phyloP scores from a whole-genome alignment of 176 grass and related monocot species.

The Metroxylon sagu region DNA sequence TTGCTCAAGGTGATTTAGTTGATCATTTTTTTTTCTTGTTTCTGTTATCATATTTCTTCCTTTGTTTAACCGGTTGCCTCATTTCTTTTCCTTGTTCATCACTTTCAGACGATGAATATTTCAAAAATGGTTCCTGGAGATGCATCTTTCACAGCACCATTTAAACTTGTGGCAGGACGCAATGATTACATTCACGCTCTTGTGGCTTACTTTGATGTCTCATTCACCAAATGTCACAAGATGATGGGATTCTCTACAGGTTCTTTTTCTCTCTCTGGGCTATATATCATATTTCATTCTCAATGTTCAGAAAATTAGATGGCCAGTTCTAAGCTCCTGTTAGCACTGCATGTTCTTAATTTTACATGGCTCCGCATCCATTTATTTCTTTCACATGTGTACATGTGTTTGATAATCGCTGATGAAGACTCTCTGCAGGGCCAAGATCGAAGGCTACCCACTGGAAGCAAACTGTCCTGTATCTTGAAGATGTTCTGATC shows the following conservation, averaged over 20 bases:
- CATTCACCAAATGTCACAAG: slow-evolving; percentile 94
- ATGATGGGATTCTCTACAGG: slow-evolving; percentile 89
- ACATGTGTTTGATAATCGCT: background rate
- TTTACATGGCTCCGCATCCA: background rate
- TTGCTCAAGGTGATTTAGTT: slow-evolving; percentile 50
- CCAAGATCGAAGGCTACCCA: slow-evolving; percentile 86
- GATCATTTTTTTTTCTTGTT: background rate
- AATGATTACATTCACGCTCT: slow-evolving; percentile 93
- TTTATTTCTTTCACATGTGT: background rate
- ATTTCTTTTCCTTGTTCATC: background rate
- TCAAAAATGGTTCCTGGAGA: slow-evolving; percentile 85
- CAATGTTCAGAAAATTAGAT: background rate
- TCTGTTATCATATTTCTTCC: background rate
- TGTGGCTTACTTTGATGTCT: slow-evolving; percentile 90
- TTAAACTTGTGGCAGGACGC: slow-evolving; percentile 77
- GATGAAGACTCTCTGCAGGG: slow-evolving; percentile 34
- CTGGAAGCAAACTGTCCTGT: slow-evolving; percentile 98
- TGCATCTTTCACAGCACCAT: slow-evolving; percentile 77
- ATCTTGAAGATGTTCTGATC: slow-evolving; percentile 78
- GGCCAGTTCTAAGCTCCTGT: background rate
- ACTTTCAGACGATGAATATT: slow-evolving; percentile 87
- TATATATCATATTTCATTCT: background rate
- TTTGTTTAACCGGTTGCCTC: background rate
- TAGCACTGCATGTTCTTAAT: too few relatives aligned
- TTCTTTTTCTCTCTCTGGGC: slow-evolving; percentile 11